Evolutionary conservation across 768 basidiomycete species (phyloP).

Genomic region (Hebeloma cylindrosporum): DNA sequence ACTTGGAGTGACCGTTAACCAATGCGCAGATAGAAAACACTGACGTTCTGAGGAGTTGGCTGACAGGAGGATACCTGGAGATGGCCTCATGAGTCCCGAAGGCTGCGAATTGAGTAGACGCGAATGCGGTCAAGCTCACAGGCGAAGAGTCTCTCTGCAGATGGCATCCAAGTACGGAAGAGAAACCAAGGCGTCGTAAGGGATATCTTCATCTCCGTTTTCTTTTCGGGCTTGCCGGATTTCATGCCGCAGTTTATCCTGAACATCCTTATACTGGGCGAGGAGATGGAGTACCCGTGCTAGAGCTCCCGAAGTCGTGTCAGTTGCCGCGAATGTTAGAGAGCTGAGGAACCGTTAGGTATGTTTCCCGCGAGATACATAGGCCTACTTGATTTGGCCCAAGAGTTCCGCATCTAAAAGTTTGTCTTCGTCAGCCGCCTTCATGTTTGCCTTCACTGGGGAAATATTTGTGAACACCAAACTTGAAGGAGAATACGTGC

Average conservation of each 20-base stretch:
- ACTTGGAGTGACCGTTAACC: too few species aligned
- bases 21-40: too few species aligned
- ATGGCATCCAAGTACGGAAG: constrained; percentile 41
- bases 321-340: constrained; percentile 39
- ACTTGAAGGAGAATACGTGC: background rate
- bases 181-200: constrained; percentile 36
- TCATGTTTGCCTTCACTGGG: constrained; percentile 36
- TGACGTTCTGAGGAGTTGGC: constrained; percentile 14
- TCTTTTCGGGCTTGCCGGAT: constrained; percentile 26
- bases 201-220: constrained; percentile 24
- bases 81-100: background rate
- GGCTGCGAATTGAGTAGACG: background rate
- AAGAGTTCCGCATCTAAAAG: constrained; percentile 34
- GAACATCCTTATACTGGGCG: constrained; percentile 27
- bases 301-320: constrained; percentile 44
- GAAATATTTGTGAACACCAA: background rate
- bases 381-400: constrained; percentile 28
- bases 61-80: constrained; percentile 23
- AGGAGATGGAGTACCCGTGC: constrained; percentile 37
- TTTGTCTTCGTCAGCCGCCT: constrained; percentile 30
- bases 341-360: constrained; percentile 15
- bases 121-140: constrained; percentile 23
- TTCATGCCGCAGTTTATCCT: constrained; percentile 39
- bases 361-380: background rate
- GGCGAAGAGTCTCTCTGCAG: constrained; percentile 39